Base-by-base conservation (phyloP, 129 eudicot genomes). In the Sambucus nigra region DNA sequence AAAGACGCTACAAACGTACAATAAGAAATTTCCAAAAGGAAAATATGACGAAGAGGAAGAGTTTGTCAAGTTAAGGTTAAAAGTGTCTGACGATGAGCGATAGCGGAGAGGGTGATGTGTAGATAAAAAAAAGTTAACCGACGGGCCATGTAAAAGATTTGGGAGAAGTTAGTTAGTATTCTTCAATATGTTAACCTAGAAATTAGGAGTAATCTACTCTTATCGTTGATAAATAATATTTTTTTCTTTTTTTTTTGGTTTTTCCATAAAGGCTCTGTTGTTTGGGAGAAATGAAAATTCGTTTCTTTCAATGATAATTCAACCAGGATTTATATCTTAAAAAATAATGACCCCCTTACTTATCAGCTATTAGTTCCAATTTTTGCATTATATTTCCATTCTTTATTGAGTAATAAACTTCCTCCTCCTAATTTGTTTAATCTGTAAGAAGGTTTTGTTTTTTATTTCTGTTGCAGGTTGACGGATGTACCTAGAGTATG, bases 51-150 rank as follows among this genome's bases (percentile, higher is more conserved):
- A 61, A 6, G 83, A 68, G 5, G 89, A 76, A 13, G 88, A 81
- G 53, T 81, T 84, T 27, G 84, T 76, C 21, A 81, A 81, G 65
- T 76, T 80, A 13, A 81, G 53, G 46, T 81, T 84, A 4, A 84
- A 77, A 52, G 79, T 81, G 24, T 71, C 61, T 55, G 74, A 60
- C 19, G 74, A 60, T 7, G 76, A 64, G 1, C 40, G 76, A 73
- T 59, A 80, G 72, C 0, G 76, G 69, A 2, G 80, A 74, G 0
- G 81, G 73, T 24, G 88, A 80, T 4, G 88, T 72, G 66, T 80
- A 46, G 33, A 73, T 16, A 15, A 22, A 19, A 25, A 2, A 11
- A 33, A 12, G 13, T 35, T 3, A 63, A 51, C 51, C 14, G 25
- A 1, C 17, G 21, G n/a, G n/a, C n/a, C n/a, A n/a, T n/a, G n/a